Base-by-base conservation (phyloP, 2,329 filamentous ascomycete genomes). In the Coleophoma cylindrospora region DNA sequence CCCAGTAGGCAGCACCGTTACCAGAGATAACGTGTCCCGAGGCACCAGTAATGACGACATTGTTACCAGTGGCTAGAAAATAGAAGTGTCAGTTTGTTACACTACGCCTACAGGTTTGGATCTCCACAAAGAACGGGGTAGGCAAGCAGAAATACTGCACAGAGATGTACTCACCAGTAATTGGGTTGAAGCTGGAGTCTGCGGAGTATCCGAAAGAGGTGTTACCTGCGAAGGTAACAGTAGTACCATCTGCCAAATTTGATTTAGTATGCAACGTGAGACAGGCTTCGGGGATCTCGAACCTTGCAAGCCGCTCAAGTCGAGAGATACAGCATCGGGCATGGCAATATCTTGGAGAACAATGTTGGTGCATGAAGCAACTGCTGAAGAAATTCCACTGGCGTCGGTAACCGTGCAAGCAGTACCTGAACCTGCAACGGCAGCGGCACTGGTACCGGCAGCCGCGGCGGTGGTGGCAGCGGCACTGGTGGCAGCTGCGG, bases 1-100 rank as follows among this genome's bases (percentile, higher is more conserved):
- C 81, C 83, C 81, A 85, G 76, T 77, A 84, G 33, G 68, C 66
- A 14, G 70, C 58, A 33, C 81, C 80, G 41, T 79, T 72, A 52
- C 79, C 77, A 57, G 84, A 71, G 46, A 85, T 74, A 34, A 74
- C 66, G 53, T 70, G 70, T 15, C 78, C 82, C 2, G 67, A 54
- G 21, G 76, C 76, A 47, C 79, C 80, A 13, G 68, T 68, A 22
- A 84, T 70, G 37, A 71, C 71, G 59, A 84, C 72, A 50, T 71
- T 68, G 40, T 65, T 76, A 22, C 84, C 84, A 3, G 75, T 75
- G 54, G 86, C 70, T 21, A 74, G 27, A 27, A 27, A 27, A 27
- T 27, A 27, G 27, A 27, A 27, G 7, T 5, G 9, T 27, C 27
- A 27, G 27, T 27, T 8, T 8, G 27, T 8, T 27, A 27, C 27